Base-by-base conservation (phyloP, 164 flowering plant genomes). In the Aristolochia californica region DNA sequence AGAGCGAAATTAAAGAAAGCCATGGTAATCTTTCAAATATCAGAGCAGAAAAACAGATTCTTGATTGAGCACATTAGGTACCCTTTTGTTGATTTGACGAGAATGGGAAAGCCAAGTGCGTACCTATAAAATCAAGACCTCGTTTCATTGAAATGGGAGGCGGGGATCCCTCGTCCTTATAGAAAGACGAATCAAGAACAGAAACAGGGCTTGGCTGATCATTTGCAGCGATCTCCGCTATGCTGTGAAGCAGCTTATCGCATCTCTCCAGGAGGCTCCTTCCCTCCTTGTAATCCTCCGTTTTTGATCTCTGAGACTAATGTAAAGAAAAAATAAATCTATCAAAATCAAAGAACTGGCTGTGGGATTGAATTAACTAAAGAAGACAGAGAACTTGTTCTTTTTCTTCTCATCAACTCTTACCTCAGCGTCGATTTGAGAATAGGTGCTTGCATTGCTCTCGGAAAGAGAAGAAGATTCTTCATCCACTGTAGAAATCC, bases 191-290 rank as follows among this genome's bases (percentile, higher is more conserved):
- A 72, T 93, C 99, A 0, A 93, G 84, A 14, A 93, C 97, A 8
- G 99, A 93, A 17, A 89, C 94, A 0, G 97, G 99, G 70, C 99
- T 93, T 62, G 97, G 95, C 62, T 89, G 97, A 66, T 68, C 68
- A 68, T 81, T 88, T 27, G 72, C 44, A 43, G 77, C 81, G 45
- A 91, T 80, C 67, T 85, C 88, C 9, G 96, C 87, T 62, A 93
- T 93, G 73, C 94, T 85, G 76, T 81, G 75, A 11, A 93, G 87
- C 67, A 93, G 78, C 79, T 81, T 80, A 54, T 85, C 94, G 21
- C 95, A 88, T 59, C 98, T 75, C 67, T 84, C 96, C 60, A 89
- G 51, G 10, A 93, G 55, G 55, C 61, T 82, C 68, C 74, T 81
- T 12, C 97, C 95, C 59, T 79, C 87, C 43, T 66, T 77, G 75